phyloP scores from a whole-genome alignment of 306 rosid species.

The Corylus heterophylla region DNA sequence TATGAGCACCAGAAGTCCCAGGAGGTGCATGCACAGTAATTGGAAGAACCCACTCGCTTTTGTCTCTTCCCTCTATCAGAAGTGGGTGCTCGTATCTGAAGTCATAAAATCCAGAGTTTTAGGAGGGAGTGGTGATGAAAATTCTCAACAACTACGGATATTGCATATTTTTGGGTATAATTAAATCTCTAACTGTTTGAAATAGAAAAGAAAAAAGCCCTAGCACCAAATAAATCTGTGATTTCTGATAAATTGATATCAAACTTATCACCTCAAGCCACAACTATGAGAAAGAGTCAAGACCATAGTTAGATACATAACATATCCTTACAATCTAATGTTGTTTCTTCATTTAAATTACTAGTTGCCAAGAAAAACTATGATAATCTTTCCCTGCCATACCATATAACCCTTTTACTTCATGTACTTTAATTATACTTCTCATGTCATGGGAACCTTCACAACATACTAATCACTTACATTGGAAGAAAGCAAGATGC shows the following conservation, averaged over 20 bases:
- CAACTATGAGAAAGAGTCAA: not conserved
- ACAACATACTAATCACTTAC: not conserved
- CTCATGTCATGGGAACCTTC: not conserved
- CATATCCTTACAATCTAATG: not conserved
- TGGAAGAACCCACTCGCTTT: conserved; percentile 92
- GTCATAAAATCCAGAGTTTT: conserved; percentile 19
- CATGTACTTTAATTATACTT: not conserved
- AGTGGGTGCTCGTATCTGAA: conserved; percentile 95
- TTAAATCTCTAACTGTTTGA: not conserved
- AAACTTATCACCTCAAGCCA: not conserved
- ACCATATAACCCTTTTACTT: not conserved
- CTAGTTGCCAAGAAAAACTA: not conserved
- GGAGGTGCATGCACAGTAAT: conserved; percentile 88
- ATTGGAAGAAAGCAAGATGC: not conserved
- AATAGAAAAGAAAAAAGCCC: not conserved
- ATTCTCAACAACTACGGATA: not conserved
- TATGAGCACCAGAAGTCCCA: conserved; percentile 46
- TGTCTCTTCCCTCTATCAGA: conserved; percentile 84
- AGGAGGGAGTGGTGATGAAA: not conserved
- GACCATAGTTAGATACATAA: not conserved
- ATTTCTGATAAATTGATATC: not conserved
- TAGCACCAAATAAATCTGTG: not conserved
- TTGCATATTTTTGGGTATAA: not conserved
- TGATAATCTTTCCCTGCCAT: not conserved
- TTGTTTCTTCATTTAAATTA: not conserved